phyloP scores from a whole-genome alignment of 306 rosid genomes.

The Prunus mongolica region DNA sequence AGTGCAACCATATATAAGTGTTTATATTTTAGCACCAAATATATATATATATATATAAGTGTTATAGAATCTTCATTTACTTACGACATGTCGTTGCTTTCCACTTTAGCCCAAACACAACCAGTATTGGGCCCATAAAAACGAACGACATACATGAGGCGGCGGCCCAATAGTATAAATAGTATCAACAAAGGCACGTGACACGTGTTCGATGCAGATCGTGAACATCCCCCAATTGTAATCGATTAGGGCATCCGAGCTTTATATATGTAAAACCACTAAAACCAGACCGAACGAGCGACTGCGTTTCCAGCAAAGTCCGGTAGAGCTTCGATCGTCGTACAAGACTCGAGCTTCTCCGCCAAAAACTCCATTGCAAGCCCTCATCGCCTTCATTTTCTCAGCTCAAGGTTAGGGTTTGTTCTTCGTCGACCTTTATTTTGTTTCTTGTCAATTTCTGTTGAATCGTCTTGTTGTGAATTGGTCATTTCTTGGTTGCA shows the following conservation, averaged over 20 bases:
- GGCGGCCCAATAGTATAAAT: neutral
- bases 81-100: neutral
- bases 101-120: neutral
- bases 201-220: conserved; percentile 9
- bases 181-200: neutral
- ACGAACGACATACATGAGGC: neutral
- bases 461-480: neutral
- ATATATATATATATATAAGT: too few relatives aligned
- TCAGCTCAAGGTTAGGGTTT: neutral
- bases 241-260: conserved; percentile 17
- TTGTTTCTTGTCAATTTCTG: neutral
- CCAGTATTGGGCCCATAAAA: neutral
- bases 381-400: neutral
- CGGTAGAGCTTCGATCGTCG: neutral
- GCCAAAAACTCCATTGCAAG: neutral
- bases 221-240: neutral
- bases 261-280: conserved; percentile 10
- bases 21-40: too few relatives aligned
- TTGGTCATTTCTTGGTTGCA: neutral
- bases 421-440: neutral
- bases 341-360: neutral
- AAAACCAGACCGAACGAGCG: neutral
- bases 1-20: too few relatives aligned
- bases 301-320: conserved; percentile 7
- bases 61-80: neutral